A percentile compares a stretch with the other conserved stretches of the same genome.
Conservation (phyloP, 108 stramenopile genomes). For the Nitzschia putrida region DNA sequence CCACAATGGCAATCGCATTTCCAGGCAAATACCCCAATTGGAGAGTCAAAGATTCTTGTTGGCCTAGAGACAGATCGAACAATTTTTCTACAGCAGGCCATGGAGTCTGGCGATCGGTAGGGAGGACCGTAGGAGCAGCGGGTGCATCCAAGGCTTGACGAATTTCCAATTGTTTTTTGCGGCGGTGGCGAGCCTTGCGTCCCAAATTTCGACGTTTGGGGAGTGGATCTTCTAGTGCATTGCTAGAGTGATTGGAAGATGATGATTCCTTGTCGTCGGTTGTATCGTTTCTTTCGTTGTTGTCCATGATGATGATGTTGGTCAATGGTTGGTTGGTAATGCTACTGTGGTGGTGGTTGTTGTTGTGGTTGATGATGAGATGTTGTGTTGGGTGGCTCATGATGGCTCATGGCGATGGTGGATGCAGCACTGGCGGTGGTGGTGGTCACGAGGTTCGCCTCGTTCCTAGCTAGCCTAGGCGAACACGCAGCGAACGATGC, state of each 20-base stretch:
- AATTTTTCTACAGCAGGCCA: constrained; percentile 23
- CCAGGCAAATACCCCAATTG: constrained; percentile 84
- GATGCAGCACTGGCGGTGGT: neutral
- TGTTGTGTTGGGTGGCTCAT: no score
- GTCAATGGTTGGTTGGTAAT: neutral
- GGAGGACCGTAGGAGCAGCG: constrained; percentile 21
- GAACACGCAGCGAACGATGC: no score
- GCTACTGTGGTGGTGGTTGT: no score
- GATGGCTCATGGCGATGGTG: no score
- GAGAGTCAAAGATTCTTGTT: constrained; percentile 41
- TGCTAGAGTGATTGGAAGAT: neutral
- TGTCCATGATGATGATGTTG: neutral
- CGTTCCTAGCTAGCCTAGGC: no score
- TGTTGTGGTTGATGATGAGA: neutral
- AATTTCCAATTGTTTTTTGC: constrained; percentile 40
- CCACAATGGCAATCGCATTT: constrained; percentile 66
- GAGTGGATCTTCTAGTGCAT: neutral
- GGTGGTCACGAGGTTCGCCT: neutral
- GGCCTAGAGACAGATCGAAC: constrained; percentile 16
- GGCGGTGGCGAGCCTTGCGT: constrained; percentile 46
- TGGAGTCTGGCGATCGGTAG: constrained; percentile 36
- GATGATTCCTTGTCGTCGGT: neutral
- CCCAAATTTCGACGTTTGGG: constrained; percentile 28
- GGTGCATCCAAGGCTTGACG: constrained; percentile 9
- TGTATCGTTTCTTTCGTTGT: neutral